Conservation (phyloP, 768 basidiomycete species). For the Sistotremastrum suecicum region DNA sequence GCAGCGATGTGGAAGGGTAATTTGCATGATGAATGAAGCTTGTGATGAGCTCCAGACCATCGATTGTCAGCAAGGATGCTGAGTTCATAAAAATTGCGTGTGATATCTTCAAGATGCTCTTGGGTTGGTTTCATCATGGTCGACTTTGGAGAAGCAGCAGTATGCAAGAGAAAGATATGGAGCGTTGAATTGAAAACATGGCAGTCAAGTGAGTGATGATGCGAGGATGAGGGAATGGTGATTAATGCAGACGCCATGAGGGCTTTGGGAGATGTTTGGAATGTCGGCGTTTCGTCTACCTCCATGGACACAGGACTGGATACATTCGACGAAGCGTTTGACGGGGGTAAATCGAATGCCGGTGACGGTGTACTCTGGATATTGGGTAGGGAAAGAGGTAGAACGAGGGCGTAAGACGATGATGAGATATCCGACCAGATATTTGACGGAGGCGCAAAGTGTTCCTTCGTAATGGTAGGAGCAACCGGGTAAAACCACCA, state of each 20-base stretch:
- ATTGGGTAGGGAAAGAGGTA: constrained; percentile 18
- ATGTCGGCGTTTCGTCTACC: constrained; percentile 10
- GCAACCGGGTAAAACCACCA: constrained; percentile 38
- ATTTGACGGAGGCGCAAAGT: not conserved
- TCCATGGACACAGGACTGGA: constrained; percentile 21
- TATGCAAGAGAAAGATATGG: constrained; percentile 47
- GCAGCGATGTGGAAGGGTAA: constrained; percentile 68
- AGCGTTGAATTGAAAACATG: constrained; percentile 24
- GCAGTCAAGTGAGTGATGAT: constrained; percentile 21
- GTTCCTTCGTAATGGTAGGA: not conserved
- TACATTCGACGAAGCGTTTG: constrained; percentile 6
- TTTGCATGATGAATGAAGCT: constrained; percentile 30
- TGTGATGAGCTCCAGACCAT: constrained; percentile 20
- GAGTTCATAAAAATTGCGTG: constrained; percentile 56
- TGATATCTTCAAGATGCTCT: constrained; percentile 37
- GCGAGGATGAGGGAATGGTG: constrained; percentile 32
- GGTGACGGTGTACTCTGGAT: constrained; percentile 9
- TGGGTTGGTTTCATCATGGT: constrained; percentile 20
- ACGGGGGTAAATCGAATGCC: too few relatives aligned
- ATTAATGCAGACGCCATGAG: constrained; percentile 45
- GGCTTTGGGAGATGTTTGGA: constrained; percentile 32
- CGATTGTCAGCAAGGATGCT: constrained; percentile 38
- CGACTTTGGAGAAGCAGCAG: constrained; percentile 27
- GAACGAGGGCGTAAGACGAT: constrained; percentile 1
- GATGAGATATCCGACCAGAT: constrained; percentile 5